Evolutionary conservation across 805 yeast genomes (phyloP), one percentile per base, ranked within the genome.

Genomic region (Candida verbasci): DNA sequence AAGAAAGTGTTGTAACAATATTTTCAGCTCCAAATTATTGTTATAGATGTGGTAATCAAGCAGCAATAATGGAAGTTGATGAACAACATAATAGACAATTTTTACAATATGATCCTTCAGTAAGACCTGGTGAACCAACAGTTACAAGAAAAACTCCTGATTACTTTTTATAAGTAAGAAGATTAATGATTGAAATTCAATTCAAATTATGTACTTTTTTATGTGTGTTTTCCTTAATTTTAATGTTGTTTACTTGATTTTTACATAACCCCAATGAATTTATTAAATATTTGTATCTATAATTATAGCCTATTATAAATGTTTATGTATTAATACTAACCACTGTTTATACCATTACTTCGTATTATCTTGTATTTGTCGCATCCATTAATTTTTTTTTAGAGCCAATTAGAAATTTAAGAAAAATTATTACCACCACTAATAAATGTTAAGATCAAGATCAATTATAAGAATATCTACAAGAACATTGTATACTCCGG

Each of bases 31-130:
- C 97, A 42, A 89, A 89, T 63, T 89, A 89, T 62, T 89, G 97
- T 65, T 89, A 89, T 62, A 76, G 97, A 67, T 89, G 97, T 69
- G 97, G 97, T 53, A 89, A 89, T 66, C 96, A 87, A 69, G 97
- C 97, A 29, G 96, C 96, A 25, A 86, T 89, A 49, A 89, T 89
- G 97, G 96, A 89, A 66, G 96, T 89, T 43, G 96, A 89, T 60
- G 97, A 89, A 62, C 83, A 81, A 58, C 91, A 86, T 62, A 81
- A 85, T 60, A 82, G 86, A 75, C 94, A 82, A 59, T 87, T 88
- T 60, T 68, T 91, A 63, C 97, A 91, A 64, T 91, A 91, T 62
- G 97, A 91, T 59, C 97, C 97, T 34, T 81, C 89, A 37, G 88
- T 93, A 42, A 80, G 98, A 66, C 96, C 97, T 10, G 96, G 96